Base-by-base conservation (phyloP, 768 basidiomycete species). In the Lactifluus rugatus region DNA sequence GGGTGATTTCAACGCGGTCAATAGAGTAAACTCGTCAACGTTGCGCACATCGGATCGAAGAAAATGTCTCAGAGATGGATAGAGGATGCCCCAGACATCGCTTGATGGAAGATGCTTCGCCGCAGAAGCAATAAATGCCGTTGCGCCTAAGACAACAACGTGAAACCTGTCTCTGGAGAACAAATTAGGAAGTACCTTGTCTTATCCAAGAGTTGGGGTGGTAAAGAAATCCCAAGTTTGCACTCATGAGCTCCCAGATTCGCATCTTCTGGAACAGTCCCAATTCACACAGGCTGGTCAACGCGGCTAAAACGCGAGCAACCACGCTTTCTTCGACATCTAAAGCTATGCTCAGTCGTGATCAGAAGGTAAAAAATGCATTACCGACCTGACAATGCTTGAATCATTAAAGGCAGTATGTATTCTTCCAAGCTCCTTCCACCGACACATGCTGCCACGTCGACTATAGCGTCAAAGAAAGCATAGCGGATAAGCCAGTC, bases 181-280 rank as follows among this genome's bases (percentile, higher is more conserved):
- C 10, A 23, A 11, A 42, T 28, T 13, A 47, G 3, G 37, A 55
- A 71, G n/a, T 28, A 86, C 94, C 89, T 79, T 97, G 91, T 56
- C 93, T 78, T 69, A 98, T 90, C 95, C 95, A 98, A 21, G 84
- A 73, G 68, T 96, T 94, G 0, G 96, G 95, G 69, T 99, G 96
- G 64, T 91, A 95, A 51, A 98, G 73, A 70, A 98, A 94, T 1
- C 89, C 89, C 31, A 93, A 72, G 0, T 87, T 85, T 0, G 85
- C 84, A 53, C 87, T 88, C 83, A 95, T 90, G 36, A 97, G 76
- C 65, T 98, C 96, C 94, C 96, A 97, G 57, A 96, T 84, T n/a
- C 89, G 81, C 83, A 91, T 89, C 71, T 92, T 93, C 70, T 88
- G 85, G 71, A 98, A 89, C 3, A 98, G 72, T 0, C 91, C 89